Percentiles rank a stretch among this genome's conserved stretches.
phyloP scores from a whole-genome alignment of 2,329 filamentous ascomycete genomes.

The Diaporthe citri region DNA sequence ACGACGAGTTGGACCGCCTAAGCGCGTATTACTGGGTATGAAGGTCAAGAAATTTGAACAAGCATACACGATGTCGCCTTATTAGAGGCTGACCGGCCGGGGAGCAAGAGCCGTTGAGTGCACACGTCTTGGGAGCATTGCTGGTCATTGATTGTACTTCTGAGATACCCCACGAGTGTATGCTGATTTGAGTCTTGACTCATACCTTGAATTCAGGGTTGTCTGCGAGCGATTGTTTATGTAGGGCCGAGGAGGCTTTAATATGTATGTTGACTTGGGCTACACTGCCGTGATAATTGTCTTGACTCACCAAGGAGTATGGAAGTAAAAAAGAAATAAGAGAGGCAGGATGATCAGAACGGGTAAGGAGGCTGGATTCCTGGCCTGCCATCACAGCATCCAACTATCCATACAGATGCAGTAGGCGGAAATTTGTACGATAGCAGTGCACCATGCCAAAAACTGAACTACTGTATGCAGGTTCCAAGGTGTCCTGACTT shows the following conservation, averaged over 20 bases:
- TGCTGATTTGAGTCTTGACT: slow-evolving; percentile 25
- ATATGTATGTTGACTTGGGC: background rate
- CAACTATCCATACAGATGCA: background rate
- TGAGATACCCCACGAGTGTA: slow-evolving; percentile 42
- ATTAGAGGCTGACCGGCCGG: slow-evolving; percentile 33
- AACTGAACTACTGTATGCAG: no score
- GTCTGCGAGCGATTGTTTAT: background rate
- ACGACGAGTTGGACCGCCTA: background rate
- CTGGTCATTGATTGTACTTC: slow-evolving; percentile 20
- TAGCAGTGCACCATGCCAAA: background rate
- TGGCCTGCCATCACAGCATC: background rate
- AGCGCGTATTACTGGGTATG: background rate
- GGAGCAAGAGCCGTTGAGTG: slow-evolving; percentile 7
- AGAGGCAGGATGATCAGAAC: background rate
- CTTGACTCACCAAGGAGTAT: background rate
- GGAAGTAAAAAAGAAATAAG: background rate
- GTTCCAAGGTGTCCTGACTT: background rate
- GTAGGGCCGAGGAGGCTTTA: background rate
- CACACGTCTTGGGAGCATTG: slow-evolving; percentile 13
- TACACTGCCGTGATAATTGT: background rate
- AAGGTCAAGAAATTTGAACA: slow-evolving; percentile 2
- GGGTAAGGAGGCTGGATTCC: background rate
- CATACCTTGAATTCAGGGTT: background rate
- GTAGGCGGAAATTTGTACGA: no score
- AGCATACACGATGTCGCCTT: slow-evolving; percentile 37